Base-by-base conservation (phyloP, 352 stramenopile genomes). In the Plasmopara muralis region DNA sequence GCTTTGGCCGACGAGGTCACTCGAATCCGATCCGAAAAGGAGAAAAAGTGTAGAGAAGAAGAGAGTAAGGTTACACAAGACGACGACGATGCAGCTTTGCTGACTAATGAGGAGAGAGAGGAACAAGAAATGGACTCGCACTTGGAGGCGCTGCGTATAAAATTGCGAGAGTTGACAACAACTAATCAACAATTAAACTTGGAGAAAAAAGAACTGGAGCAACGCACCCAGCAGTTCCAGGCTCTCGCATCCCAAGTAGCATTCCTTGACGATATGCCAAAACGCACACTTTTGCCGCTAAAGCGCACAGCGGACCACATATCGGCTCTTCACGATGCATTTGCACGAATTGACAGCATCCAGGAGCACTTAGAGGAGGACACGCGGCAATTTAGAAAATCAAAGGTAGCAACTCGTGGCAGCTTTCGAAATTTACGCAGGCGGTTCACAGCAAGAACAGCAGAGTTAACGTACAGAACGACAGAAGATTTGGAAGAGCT, bases 401-500 rank as follows among this genome's bases (percentile, higher is more conserved):
- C 64, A 9, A 84, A 84, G 51, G 60, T 74, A 52, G 68, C 68
- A 25, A 79, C 74, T 9, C 61, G 77, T 4, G 68, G 68, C 13
- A 70, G 41, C 16, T 78, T 72, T 53, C 60, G 66, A 7, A 84
- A 82, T 48, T 48, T 86, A 37, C 71, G 50, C 16, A 74, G 78
- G 48, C 68, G 73, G 10, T 84, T 79, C 44, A 65, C 72, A 47
- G 69, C 73, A 42, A 60, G 67, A 41, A 80, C 70, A 39, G 53
- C 68, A 9, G 61, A 70, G 25, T 66, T 82, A 44, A 57, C 57
- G 25, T 80, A 81, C 51, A 62, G 62, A 5, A 81, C 75, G 37
- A 67, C 66, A 9, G 68, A 86, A 47, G 72, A 86, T 56, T 63
- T 84, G n/a, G 69, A 82, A 62, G 56, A 66, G 44, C 62, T 84